Evolutionary conservation across 371 early-diverging fungal species (phyloP).

Genomic region (Mortierella sp.): DNA sequence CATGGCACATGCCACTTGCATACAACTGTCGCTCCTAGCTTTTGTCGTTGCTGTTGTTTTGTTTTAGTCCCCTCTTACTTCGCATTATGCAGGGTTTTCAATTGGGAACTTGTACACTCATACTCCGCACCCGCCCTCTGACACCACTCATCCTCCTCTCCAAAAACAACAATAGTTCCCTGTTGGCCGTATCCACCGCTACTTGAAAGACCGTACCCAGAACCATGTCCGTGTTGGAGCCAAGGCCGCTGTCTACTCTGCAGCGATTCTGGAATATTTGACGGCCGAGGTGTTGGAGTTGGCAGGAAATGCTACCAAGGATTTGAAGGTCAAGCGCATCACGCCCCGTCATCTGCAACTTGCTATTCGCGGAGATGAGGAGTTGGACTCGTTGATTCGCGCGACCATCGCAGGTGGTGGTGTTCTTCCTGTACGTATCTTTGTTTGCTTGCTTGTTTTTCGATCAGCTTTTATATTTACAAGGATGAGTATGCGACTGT

Average conservation of each 20-base stretch:
- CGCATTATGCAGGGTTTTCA: background rate
- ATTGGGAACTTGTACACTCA: background rate
- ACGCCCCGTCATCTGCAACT: conserved; percentile 92
- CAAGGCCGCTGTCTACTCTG: conserved; percentile 92
- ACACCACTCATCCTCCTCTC: background rate
- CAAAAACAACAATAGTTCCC: conserved; percentile 69
- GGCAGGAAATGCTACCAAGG: conserved; percentile 93
- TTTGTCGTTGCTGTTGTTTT: background rate
- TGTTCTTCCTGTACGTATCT: conserved; percentile 71
- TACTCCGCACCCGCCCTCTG: background rate
- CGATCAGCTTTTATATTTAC: background rate
- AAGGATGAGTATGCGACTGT: background rate
- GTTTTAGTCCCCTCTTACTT: background rate
- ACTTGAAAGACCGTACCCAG: conserved; percentile 84
- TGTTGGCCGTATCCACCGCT: conserved; percentile 92
- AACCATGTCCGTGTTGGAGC: conserved; percentile 89
- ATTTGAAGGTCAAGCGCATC: conserved; percentile 91
- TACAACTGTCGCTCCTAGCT: background rate
- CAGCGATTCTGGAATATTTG: conserved; percentile 92
- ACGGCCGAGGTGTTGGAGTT: conserved; percentile 93
- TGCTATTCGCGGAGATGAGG: conserved; percentile 94
- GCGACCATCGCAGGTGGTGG: conserved; percentile 95
- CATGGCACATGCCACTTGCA: background rate
- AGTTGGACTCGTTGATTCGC: conserved; percentile 87
- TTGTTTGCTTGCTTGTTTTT: background rate